A percentile compares a stretch with the other conserved stretches of the same genome.
Evolutionary conservation across 1,139 yeast species (phyloP).

Genomic region (Trichomonascaceae sp.): DNA sequence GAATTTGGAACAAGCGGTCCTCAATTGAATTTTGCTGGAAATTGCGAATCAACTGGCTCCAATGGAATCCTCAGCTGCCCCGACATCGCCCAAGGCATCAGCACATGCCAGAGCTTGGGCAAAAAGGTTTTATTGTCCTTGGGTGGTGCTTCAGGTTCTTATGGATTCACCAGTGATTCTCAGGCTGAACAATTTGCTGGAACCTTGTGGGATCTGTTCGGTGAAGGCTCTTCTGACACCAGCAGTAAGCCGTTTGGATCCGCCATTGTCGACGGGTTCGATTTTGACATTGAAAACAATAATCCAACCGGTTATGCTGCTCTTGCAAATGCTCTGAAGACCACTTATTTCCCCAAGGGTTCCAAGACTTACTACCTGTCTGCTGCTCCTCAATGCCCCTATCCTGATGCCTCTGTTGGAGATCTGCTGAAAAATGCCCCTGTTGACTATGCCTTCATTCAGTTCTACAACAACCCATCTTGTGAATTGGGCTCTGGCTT

Average conservation of each 20-base stretch:
- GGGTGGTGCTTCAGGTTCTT: conserved; percentile 82
- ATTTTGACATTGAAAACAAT: conserved; percentile 61
- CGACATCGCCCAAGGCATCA: conserved; percentile 53
- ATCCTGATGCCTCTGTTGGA: conserved; percentile 84
- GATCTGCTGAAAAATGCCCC: conserved; percentile 53
- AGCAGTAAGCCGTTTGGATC: conserved; percentile 65
- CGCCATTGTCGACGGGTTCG: conserved; percentile 66
- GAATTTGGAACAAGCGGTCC: conserved; percentile 49
- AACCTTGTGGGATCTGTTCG: conserved; percentile 79
- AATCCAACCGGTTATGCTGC: conserved; percentile 48
- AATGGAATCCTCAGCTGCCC: conserved; percentile 32
- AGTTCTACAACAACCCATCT: conserved; percentile 91
- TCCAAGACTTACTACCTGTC: conserved; percentile 58
- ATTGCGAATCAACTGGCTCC: conserved; percentile 37
- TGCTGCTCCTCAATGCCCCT: conserved; percentile 95
- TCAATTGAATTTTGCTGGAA: conserved; percentile 59
- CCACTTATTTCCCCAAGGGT: conserved; percentile 42
- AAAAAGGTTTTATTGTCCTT: conserved; percentile 72
- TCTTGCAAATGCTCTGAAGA: conserved; percentile 49
- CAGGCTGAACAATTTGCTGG: conserved; percentile 66
- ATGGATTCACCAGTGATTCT: conserved; percentile 61
- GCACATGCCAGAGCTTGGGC: conserved; percentile 76
- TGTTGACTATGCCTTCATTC: conserved; percentile 83
- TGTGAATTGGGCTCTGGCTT: conserved; percentile 50
- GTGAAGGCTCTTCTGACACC: conserved; percentile 54